Base-by-base conservation (phyloP, 352 stramenopile genomes). In the Globisporangium mamillatum region DNA sequence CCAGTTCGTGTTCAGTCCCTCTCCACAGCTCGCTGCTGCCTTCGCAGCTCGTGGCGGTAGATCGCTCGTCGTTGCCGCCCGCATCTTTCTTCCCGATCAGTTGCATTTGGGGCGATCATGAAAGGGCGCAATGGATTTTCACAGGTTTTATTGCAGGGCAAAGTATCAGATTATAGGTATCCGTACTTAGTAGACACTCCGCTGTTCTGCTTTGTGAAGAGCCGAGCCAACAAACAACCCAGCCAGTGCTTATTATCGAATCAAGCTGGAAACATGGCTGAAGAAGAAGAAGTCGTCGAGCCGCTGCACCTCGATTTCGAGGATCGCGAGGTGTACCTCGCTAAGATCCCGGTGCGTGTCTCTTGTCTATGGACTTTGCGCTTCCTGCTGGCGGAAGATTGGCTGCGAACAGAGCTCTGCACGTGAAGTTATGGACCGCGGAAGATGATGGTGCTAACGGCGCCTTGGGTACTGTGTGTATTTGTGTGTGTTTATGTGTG, bases 231-330 rank as follows among this genome's bases (percentile, higher is more conserved):
- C 41, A 50, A 50, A n/a, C 41, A 16, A 63, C 24, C 12, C 58
- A 64, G 20, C 27, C 59, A 64, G 38, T 56, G 12, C 55, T 61
- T 61, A 20, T 66, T 59, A 7, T 38, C 20, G 1, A 22, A 65
- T 0, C 50, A n/a, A 25, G 18, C n/a, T 48, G 55, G 29, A 22
- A 79, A 67, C 24, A 93, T 93, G 83, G 75, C 79, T 7, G 84
- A 98, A 67, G 91, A 97, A 61, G 86, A 94, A 52, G 81, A 97
- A 60, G 80, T 97, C n/a, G 86, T 97, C 54, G 91, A 97, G 86
- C 88, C 87, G 56, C 74, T 95, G 74, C 88, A 94, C 72, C 75
- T 95, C 52, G 88, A 95, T 68, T 82, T 93, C 34, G 86, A 95
- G 77, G 85, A 93, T 74, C 86, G 88, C 57, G 86, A 95, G 76